Evolutionary conservation across 2,329 filamentous ascomycete genomes (phyloP).

Genomic region (Penicillium sp.): DNA sequence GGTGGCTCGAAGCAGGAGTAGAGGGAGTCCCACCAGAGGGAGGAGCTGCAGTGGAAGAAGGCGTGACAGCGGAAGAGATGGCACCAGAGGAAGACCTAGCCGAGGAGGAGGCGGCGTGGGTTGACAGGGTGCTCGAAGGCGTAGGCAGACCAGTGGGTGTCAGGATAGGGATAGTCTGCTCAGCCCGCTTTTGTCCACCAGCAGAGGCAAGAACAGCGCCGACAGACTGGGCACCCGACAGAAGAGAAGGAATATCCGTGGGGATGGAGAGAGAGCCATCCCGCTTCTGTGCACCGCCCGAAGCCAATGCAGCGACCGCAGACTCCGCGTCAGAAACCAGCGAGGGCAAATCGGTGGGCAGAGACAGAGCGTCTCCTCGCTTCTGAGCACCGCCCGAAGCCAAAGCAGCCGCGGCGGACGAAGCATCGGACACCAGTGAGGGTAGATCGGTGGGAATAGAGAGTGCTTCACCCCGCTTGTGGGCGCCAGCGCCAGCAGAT

Average conservation of each 20-base stretch:
- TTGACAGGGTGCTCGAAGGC: neutral
- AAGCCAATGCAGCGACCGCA: slow-evolving; percentile 2
- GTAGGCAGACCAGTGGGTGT: slow-evolving; percentile 1
- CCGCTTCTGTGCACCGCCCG: slow-evolving; percentile 12
- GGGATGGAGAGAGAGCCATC: slow-evolving; percentile 10
- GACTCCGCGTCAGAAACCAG: slow-evolving; percentile 13
- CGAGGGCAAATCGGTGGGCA: slow-evolving; percentile 11
- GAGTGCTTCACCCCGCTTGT: slow-evolving; percentile 14
- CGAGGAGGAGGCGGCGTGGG: neutral
- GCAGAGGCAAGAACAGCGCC: slow-evolving; percentile 5
- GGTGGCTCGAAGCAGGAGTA: neutral
- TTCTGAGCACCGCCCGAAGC: slow-evolving; percentile 6
- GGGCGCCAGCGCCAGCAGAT: slow-evolving; percentile 3
- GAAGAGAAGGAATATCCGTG: slow-evolving; percentile 8
- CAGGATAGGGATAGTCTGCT: slow-evolving; percentile 1
- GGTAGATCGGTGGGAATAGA: slow-evolving; percentile 14
- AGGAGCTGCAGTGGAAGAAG: neutral
- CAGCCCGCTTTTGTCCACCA: slow-evolving; percentile 11
- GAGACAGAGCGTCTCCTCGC: slow-evolving; percentile 3
- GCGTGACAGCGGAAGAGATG: neutral
- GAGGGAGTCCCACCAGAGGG: neutral
- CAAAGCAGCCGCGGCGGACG: neutral
- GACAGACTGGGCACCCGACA: slow-evolving; percentile 14
- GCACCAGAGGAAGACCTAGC: neutral
- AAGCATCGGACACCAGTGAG: slow-evolving; percentile 1